Evolutionary conservation across 2,329 filamentous ascomycete genomes (phyloP), one percentile per base, ranked within the genome.

Genomic region (Cytospora leucostoma): DNA sequence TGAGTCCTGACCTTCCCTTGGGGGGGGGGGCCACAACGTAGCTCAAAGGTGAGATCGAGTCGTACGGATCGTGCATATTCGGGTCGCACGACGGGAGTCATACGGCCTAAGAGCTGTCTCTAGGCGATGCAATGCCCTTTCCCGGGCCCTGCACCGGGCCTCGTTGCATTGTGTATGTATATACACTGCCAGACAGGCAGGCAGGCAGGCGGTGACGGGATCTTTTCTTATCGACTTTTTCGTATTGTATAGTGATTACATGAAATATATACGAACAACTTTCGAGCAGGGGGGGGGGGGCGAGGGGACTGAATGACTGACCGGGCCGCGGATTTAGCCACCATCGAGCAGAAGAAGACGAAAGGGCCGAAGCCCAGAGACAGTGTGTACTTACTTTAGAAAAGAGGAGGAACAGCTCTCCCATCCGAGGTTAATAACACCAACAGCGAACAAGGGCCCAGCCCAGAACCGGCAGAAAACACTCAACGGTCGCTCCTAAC

Each of bases 11-110:
- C 33, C n/a, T 12, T 19, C n/a, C 40, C 27, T 4, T 27, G 27
- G 27, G 27, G 27, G 2, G 55, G 59, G 27, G 27, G 2, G 55
- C 54, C 54, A 49, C 47, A 40, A 58, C 47, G 56, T 62, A 49
- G 52, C 37, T 38, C 60, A 62, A 67, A 64, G 68, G 67, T 64
- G 54, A 70, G 69, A 70, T 70, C 69, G 62, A 47, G 69, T 69
- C 21, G 51, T 56, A 70, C 68, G 59, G 63, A 70, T 70, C 68
- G 68, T 57, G 62, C 65, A 67, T 62, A n/a, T 21, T 49, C 56
- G 33, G 17, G 62, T 63, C 32, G 55, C 61, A 63, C 61, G 27
- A 49, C 49, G 55, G 56, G 47, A 44, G 50, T 63, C 47, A 37
- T 63, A 63, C 61, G 56, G 61, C 61, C 61, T 60, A 17, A 63